Evolutionary conservation across 2,329 filamentous ascomycete genomes (phyloP), one percentile per base, ranked within the genome.

Genomic region (Paecilomyces formosus): DNA sequence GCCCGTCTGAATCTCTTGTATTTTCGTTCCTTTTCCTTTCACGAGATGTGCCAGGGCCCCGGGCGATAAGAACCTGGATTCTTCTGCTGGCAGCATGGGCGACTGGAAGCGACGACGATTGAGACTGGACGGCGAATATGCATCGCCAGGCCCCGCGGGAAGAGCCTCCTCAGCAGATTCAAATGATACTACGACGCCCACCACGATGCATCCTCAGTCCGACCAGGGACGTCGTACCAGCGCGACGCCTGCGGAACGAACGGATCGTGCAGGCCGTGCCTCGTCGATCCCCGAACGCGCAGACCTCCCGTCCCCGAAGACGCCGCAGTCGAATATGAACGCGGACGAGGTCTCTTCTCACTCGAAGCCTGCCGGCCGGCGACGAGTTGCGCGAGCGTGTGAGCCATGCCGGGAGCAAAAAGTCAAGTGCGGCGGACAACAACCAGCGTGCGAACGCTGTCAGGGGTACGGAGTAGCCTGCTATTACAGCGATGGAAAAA

Each of bases 351-450:
- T n/a, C 18, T 45, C 39, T 18, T 45, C 39, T n/a, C 39, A 45
- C 3, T 11, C 39, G n/a, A 45, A 45, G 8, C 39, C 39, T 45
- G 2, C 39, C 3, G 39, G 39, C 18, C 39, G 39, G 15, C n/a
- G 69, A 56, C 70, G 72, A 31, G 70, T 73, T 49, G 71, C 71
- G 58, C 70, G 68, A 33, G 76, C 76, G 4, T 79, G 76, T 58
- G 76, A 79, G 62, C 74, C 74, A 56, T 79, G 76, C 61, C 74
- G 76, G 11, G 72, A 76, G 50, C 71, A 76, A 55, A 78, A 79
- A 64, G 76, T 74, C 57, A 79, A 78, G 66, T 79, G 76, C 66
- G 75, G 71, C 61, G 76, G 76, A 6, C 73, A 78, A 64, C 72
- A 71, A 49, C 76, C 76, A 31, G 66, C 67, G 30, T 79, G 76